These are phyloP conservation scores for Globisporangium orthogonon DNA, from an alignment of 352 stramenopile genomes.

Conservation along the genomic window DNA sequence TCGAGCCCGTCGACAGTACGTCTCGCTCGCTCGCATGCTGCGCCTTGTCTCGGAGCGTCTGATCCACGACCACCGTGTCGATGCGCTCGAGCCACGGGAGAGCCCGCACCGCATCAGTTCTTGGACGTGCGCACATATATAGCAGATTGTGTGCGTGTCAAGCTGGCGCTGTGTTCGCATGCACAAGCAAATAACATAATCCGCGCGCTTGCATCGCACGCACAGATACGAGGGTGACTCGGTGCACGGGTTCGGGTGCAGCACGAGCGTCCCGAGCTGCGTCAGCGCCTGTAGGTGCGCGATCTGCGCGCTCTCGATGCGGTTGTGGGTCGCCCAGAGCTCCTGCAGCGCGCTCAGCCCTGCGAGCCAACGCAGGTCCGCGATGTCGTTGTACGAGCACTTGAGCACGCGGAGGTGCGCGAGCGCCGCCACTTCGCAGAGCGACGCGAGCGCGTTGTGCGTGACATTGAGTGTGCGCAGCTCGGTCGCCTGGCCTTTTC, in stretches of 20 bases:
- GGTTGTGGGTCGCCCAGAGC: conserved; percentile 58
- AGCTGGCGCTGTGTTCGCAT: background rate
- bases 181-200: background rate
- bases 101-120: conserved; percentile 25
- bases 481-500: conserved; percentile 19
- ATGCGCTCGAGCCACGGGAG: conserved; percentile 48
- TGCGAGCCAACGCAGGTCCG: conserved; percentile 35
- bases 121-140: conserved; percentile 1
- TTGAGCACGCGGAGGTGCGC: conserved; percentile 39
- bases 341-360: conserved; percentile 30
- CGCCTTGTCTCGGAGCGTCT: conserved; percentile 36
- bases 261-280: conserved; percentile 38
- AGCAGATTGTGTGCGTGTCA: too few relatives aligned
- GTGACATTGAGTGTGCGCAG: conserved; percentile 57
- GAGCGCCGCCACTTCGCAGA: conserved; percentile 35
- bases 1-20: conserved; percentile 25
- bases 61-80: conserved; percentile 34
- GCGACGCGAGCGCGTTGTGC: conserved; percentile 44
- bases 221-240: conserved; percentile 41
- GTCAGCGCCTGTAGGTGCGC: conserved; percentile 33
- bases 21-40: conserved; percentile 30
- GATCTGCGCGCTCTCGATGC: conserved; percentile 41
- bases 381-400: conserved; percentile 50
- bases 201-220: background rate
- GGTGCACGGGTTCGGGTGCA: conserved; percentile 71